phyloP scores from a whole-genome alignment of 2,329 filamentous ascomycete genomes.

The Teratosphaeria gauchensis region DNA sequence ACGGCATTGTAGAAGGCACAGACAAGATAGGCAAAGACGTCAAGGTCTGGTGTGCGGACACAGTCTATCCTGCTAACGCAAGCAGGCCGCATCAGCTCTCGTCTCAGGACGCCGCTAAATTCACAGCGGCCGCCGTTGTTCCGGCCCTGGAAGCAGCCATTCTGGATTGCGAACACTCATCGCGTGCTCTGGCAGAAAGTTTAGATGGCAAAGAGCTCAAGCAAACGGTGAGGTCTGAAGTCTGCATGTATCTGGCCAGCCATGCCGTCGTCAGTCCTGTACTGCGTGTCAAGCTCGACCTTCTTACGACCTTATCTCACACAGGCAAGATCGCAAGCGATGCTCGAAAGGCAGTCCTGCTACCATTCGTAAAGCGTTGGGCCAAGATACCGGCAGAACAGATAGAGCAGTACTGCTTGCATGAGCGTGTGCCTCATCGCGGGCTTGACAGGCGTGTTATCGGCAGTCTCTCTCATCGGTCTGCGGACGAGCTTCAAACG shows the following conservation, averaged over 20 bases:
- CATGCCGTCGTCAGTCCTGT: conserved; percentile 63
- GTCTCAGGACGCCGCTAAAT: conserved; percentile 46
- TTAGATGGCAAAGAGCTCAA: conserved; percentile 44
- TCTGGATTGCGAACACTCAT: conserved; percentile 64
- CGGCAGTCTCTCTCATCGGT: conserved; percentile 44
- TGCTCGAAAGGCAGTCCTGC: conserved; percentile 62
- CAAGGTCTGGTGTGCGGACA: conserved; percentile 44
- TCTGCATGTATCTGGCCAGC: conserved; percentile 63
- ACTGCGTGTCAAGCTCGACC: conserved; percentile 55
- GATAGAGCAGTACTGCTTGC: conserved; percentile 23
- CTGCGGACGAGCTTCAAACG: conserved; percentile 47
- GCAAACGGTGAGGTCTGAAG: conserved; percentile 51
- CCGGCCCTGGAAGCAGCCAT: conserved; percentile 77
- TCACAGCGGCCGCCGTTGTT: conserved; percentile 59
- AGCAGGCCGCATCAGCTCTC: conserved; percentile 48
- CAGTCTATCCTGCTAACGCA: conserved; percentile 53
- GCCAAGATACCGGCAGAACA: conserved; percentile 44
- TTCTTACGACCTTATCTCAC: conserved; percentile 64
- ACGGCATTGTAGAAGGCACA: not conserved
- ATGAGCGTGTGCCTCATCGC: not conserved
- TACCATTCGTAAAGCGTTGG: conserved; percentile 68
- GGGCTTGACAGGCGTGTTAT: conserved; percentile 44
- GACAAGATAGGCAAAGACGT: conserved; percentile 5
- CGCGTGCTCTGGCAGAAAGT: conserved; percentile 50
- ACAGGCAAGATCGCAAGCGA: conserved; percentile 63